Conservation (phyloP, 2,329 filamentous ascomycete species). For the Aspergillus transmontanensis region DNA sequence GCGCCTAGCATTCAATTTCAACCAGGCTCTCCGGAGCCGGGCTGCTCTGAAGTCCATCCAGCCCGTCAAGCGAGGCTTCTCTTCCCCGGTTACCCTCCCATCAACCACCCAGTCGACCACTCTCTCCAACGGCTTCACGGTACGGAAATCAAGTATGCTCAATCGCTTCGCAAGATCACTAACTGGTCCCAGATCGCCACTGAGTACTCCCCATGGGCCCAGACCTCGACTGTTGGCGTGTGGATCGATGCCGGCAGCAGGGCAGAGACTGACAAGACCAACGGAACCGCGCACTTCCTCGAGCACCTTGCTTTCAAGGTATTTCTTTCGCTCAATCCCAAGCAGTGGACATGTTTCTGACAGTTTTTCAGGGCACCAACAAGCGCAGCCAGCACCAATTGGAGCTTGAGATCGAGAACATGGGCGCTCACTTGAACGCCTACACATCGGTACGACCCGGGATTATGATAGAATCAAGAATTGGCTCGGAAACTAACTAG, state of each 20-base stretch:
- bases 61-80: slow-evolving; percentile 82
- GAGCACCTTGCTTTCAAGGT: slow-evolving; percentile 99
- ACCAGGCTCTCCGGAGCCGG: slow-evolving; percentile 85
- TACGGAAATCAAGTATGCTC: slow-evolving; percentile 47
- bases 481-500: slow-evolving; percentile 26
- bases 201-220: slow-evolving; percentile 96
- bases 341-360: neutral
- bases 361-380: slow-evolving; percentile 69
- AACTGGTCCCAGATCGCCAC: slow-evolving; percentile 76
- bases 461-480: slow-evolving; percentile 20
- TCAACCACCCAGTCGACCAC: slow-evolving; percentile 94
- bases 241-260: slow-evolving; percentile 99
- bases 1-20: slow-evolving; percentile 93
- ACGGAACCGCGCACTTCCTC: slow-evolving; percentile 98
- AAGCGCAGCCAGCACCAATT: slow-evolving; percentile 95
- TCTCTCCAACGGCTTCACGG: slow-evolving; percentile 95
- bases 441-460: slow-evolving; percentile 85
- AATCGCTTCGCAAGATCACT: slow-evolving; percentile 30
- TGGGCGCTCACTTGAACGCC: slow-evolving; percentile 98
- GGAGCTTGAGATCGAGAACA: slow-evolving; percentile 99
- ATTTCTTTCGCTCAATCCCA: slow-evolving; percentile 27
- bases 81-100: slow-evolving; percentile 73
- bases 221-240: slow-evolving; percentile 96
- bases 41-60: slow-evolving; percentile 77
- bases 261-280: slow-evolving; percentile 97